Percentiles rank a stretch among this genome's conserved stretches.
Evolutionary conservation across 306 rosid genomes (phyloP).

Genomic region (Sindora glabra): DNA sequence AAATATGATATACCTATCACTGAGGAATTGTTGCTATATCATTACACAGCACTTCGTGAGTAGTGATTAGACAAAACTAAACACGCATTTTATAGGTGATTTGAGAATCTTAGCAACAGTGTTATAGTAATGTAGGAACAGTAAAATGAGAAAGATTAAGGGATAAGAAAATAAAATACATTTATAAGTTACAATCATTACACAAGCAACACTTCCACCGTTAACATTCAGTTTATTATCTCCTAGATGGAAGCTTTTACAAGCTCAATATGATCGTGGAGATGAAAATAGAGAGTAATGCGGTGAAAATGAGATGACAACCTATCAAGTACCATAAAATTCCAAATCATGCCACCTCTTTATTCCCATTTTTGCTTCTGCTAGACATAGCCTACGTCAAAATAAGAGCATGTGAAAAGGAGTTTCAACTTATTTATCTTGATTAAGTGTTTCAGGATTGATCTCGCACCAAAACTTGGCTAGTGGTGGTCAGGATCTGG

Average conservation of each 20-base stretch:
- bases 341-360: background rate
- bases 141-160: background rate
- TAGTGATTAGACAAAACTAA: background rate
- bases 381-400: background rate
- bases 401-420: background rate
- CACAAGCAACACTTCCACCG: background rate
- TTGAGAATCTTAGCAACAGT: background rate
- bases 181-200: background rate
- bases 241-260: background rate
- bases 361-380: background rate
- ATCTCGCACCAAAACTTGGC: background rate
- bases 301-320: background rate
- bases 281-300: background rate
- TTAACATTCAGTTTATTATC: background rate
- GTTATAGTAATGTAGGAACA: background rate
- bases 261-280: background rate
- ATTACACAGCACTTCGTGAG: too few species aligned
- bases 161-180: background rate
- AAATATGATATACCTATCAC: background rate
- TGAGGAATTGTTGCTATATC: too few species aligned
- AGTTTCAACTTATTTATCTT: background rate
- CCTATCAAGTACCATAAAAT: background rate
- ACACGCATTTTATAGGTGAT: background rate
- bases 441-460: background rate
- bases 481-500: constrained; percentile 61